Evolutionary conservation across 2,329 filamentous ascomycete genomes (phyloP), one percentile per base, ranked within the genome.

Genomic region (Xylariaceae sp.): DNA sequence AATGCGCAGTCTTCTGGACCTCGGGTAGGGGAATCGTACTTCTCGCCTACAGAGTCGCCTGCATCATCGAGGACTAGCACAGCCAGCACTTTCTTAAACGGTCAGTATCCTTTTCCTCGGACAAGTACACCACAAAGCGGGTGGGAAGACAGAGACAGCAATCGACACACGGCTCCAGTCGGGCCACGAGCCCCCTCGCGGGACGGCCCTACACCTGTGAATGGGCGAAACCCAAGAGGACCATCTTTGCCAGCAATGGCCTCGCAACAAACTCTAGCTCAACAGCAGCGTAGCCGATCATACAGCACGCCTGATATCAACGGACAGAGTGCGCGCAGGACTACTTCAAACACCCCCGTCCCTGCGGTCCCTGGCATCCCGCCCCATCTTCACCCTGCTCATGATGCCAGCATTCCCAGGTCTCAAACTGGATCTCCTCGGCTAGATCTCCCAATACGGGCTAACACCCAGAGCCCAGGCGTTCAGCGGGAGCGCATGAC

Each of bases 291-390:
- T 64, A 88, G 91, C 76, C 86, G 95, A 63, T 96, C 93, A 33
- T 96, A 96, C 69, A 98, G 94, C 76, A 97, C 93, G 62, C 94
- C 95, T 6, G 93, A 98, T 72, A 96, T 96, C 66, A 91, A 96
- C 64, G 87, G 84, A 50, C 82, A 83, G 62, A 82, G 82, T 45
- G 79, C 86, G 62, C 79, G 85, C 69, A 74, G 78, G 50, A 78
- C 81, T 62, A 83, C 84, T 74, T 80, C 74, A 71, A 82, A 78
- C 72, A 73, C 65, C 72, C 77, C 58, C 71, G 83, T 92, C 5
- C 90, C 90, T 4, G 85, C 85, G 9, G 89, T 93, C 11, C 90
- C 90, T 6, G 89, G 90, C 5, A 92, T 93, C 48, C 90, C 90
- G 21, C 77, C 87, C 17, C 89, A 92, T 65, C 74, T 88, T 46